Evolutionary conservation across 768 basidiomycete genomes (phyloP).

Genomic region (Amanita brunnescens): DNA sequence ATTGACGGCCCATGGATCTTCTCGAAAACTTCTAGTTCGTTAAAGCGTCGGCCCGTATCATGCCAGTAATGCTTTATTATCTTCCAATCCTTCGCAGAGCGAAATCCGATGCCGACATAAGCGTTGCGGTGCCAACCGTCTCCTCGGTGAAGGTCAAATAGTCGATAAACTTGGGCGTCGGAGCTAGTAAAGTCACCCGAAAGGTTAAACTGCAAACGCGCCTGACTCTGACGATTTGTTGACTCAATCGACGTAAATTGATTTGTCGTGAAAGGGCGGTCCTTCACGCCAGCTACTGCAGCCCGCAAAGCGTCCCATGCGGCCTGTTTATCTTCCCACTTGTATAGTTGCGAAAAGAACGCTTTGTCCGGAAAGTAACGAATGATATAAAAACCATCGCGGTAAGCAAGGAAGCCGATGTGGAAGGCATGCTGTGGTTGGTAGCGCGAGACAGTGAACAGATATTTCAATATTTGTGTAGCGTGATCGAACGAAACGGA

Average conservation of each 20-base stretch:
- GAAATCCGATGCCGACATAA: neutral
- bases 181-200: neutral
- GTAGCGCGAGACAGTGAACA: neutral
- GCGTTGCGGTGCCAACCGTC: neutral
- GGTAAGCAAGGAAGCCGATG: neutral
- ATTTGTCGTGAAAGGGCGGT: neutral
- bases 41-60: neutral
- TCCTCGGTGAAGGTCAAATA: neutral
- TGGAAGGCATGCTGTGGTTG: neutral
- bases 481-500: neutral
- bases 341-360: neutral
- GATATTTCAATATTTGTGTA: neutral
- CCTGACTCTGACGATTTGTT: neutral
- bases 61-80: neutral
- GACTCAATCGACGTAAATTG: neutral
- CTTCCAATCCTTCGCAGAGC: neutral
- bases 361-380: neutral
- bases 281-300: neutral
- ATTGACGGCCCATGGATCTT: neutral
- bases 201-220: neutral
- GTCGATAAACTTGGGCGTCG: neutral
- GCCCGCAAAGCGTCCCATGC: neutral
- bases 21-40: neutral
- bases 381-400: neutral
- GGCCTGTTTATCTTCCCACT: neutral